A percentile compares a stretch with the other conserved stretches of the same genome.
Conservation (phyloP, 1,139 yeast genomes). For the Suhomyces bribrorum region DNA sequence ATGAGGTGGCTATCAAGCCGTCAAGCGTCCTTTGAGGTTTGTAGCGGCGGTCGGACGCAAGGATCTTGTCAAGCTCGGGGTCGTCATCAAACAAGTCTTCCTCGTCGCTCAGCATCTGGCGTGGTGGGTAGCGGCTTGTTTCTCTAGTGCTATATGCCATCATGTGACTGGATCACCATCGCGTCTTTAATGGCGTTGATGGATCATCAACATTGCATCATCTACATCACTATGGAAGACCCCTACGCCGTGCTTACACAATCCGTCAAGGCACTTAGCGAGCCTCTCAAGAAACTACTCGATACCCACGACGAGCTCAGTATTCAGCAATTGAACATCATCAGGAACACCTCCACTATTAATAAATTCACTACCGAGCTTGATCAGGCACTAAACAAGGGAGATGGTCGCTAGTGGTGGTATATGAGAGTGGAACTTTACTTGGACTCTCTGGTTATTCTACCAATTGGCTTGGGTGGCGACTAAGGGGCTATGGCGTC, state of each 20-base stretch:
- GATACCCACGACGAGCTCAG: conserved; percentile 31
- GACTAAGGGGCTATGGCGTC: too few relatives aligned
- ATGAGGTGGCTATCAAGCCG: conserved; percentile 8
- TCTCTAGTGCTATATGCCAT: background rate
- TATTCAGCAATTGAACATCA: conserved; percentile 26
- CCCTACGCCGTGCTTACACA: conserved; percentile 26
- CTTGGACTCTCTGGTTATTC: too few relatives aligned
- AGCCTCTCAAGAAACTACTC: conserved; percentile 27
- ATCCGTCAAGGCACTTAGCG: conserved; percentile 22
- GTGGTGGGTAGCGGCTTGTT: background rate
- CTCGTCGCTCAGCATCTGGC: conserved; percentile 2
- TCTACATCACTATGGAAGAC: conserved; percentile 15
- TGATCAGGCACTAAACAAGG: conserved; percentile 2
- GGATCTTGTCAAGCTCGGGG: conserved; percentile 12
- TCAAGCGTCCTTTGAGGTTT: conserved; percentile 17
- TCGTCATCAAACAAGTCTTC: conserved; percentile 13
- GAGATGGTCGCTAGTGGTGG: too few relatives aligned
- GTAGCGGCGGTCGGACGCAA: conserved; percentile 5
- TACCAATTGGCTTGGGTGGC: too few relatives aligned
- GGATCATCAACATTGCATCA: background rate
- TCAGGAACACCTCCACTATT: conserved; percentile 25
- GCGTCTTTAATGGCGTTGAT: background rate
- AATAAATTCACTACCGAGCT: conserved; percentile 11
- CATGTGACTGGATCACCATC: background rate
- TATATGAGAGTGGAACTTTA: too few relatives aligned